Conservation (phyloP, 805 yeast species). For the Candida ulmi region DNA sequence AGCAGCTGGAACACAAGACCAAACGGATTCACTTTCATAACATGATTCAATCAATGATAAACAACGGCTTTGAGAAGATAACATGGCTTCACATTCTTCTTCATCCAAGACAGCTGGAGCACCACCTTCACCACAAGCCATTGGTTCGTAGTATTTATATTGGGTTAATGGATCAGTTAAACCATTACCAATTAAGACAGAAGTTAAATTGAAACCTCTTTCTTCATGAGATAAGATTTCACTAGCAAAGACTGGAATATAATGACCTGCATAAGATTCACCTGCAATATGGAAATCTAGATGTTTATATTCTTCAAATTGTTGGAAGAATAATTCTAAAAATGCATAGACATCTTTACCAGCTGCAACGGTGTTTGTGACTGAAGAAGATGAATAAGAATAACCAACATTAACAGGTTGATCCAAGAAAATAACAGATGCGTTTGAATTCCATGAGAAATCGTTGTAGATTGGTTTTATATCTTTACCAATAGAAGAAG, state of each 20-base stretch:
- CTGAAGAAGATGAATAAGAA: constrained; percentile 58
- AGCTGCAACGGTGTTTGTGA: constrained; percentile 73
- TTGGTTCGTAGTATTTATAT: constrained; percentile 75
- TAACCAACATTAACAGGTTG: constrained; percentile 88
- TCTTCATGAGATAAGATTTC: constrained; percentile 69
- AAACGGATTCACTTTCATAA: constrained; percentile 64
- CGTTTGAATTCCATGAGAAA: constrained; percentile 78
- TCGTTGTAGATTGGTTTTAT: constrained; percentile 66
- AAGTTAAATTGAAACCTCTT: constrained; percentile 57
- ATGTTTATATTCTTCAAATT: constrained; percentile 52
- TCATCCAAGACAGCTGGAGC: constrained; percentile 70
- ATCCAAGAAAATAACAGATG: constrained; percentile 80
- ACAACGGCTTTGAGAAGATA: constrained; percentile 70
- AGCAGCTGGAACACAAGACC: constrained; percentile 89
- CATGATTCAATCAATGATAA: constrained; percentile 69
- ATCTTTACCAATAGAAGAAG: constrained; percentile 59
- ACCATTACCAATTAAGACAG: constrained; percentile 88
- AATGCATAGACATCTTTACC: constrained; percentile 79
- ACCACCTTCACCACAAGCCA: constrained; percentile 95
- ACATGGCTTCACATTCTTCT: constrained; percentile 73
- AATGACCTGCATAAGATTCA: constrained; percentile 92
- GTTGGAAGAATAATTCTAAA: constrained; percentile 71
- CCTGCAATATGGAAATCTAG: constrained; percentile 84
- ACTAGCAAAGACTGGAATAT: constrained; percentile 83
- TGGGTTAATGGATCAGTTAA: constrained; percentile 81